Evolutionary conservation across 495 filamentous ascomycete species (phyloP).

Genomic region (Baudoinia panamericana): DNA sequence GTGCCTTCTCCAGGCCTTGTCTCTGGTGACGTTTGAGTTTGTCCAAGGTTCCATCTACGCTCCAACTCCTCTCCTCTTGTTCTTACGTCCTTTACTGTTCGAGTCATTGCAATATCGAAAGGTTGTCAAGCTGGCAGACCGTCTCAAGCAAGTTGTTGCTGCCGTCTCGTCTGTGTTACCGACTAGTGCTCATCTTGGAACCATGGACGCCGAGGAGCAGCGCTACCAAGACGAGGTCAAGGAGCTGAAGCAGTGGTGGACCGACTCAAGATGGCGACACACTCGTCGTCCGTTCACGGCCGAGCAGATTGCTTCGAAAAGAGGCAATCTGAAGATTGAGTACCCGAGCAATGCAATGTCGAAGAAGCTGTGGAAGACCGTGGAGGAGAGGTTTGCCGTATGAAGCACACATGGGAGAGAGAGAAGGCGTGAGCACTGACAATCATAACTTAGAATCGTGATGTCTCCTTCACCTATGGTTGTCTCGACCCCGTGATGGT

Average conservation of each 20-base stretch:
- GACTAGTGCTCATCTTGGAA: background rate
- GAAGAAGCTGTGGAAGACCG: conserved; percentile 88
- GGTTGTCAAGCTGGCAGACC: conserved; percentile 20
- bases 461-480: conserved; percentile 88
- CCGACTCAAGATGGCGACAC: conserved; percentile 76
- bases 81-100: background rate
- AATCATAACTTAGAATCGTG: conserved; percentile 44
- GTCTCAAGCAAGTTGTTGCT: conserved; percentile 16
- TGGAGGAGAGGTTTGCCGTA: conserved; percentile 77
- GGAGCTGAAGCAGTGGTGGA: conserved; percentile 89
- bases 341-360: conserved; percentile 78
- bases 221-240: conserved; percentile 67
- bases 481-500: conserved; percentile 96
- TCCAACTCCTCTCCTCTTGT: background rate
- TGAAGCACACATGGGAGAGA: conserved; percentile 13
- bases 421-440: background rate
- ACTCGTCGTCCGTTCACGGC: conserved; percentile 89
- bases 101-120: too few relatives aligned
- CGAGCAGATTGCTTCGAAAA: conserved; percentile 91
- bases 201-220: conserved; percentile 57
- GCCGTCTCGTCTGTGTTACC: conserved; percentile 16
- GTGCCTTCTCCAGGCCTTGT: too few relatives aligned
- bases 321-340: conserved; percentile 79
- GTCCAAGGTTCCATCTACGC: background rate
- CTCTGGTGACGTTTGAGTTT: too few relatives aligned